A percentile compares a stretch with the other conserved stretches of the same genome.
phyloP scores from a whole-genome alignment of 345 rosid genomes.

The Aegle marmelos region DNA sequence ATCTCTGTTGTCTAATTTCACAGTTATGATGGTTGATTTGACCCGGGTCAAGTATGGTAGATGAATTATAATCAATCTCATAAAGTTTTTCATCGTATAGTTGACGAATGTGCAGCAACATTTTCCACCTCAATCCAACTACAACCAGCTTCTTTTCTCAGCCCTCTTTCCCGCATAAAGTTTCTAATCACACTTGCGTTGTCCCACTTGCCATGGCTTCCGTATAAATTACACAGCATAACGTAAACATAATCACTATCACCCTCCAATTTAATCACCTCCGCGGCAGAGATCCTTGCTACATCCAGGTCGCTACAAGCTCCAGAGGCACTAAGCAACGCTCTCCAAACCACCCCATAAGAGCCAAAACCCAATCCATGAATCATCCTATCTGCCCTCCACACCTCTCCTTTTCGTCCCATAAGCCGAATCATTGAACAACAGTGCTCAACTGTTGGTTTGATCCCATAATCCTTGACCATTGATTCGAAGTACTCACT shows the following conservation, averaged over 20 bases:
- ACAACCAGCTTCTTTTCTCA: constrained; percentile 55
- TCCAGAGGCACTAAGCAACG: constrained; percentile 65
- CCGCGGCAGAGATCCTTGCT: constrained; percentile 46
- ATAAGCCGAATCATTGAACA: constrained; percentile 65
- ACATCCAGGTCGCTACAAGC: constrained; percentile 44
- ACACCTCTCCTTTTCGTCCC: constrained; percentile 52
- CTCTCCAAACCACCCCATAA: constrained; percentile 56
- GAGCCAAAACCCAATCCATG: constrained; percentile 44
- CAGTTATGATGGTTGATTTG: not conserved
- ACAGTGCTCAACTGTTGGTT: constrained; percentile 64
- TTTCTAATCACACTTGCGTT: constrained; percentile 51
- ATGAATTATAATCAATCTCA: not conserved
- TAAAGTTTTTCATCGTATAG: not conserved
- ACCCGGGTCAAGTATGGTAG: not conserved
- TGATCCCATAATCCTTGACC: constrained; percentile 53
- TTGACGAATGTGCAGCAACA: not conserved
- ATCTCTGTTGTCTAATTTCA: not conserved
- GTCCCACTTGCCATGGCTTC: constrained; percentile 57
- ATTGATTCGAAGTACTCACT: constrained; percentile 49
- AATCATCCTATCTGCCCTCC: constrained; percentile 42
- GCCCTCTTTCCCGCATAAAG: constrained; percentile 55
- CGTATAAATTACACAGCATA: constrained; percentile 58
- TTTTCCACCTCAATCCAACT: constrained; percentile 65
- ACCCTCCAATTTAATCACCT: constrained; percentile 47
- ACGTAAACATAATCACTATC: constrained; percentile 62